A percentile compares a stretch with the other conserved stretches of the same genome.
Conservation (phyloP, 2,329 filamentous ascomycete genomes). For the Fusarium sambucinum region DNA sequence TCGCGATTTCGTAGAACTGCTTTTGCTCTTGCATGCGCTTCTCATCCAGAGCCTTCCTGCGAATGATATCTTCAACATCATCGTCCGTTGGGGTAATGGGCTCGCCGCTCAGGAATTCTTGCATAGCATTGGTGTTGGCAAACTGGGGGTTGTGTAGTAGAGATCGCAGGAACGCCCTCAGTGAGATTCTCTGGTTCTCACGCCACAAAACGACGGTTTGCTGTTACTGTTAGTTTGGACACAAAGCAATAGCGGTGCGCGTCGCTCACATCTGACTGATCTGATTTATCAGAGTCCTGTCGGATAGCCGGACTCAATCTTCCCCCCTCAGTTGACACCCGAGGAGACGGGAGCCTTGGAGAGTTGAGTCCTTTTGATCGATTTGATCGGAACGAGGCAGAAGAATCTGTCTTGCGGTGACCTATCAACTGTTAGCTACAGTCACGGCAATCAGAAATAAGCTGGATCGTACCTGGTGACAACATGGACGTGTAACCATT, state of each 20-base stretch:
- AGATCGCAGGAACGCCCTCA: constrained; percentile 90
- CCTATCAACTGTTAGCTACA: constrained; percentile 35
- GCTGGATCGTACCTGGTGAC: constrained; percentile 42
- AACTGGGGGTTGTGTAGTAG: constrained; percentile 87
- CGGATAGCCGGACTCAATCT: constrained; percentile 45
- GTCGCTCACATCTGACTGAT: constrained; percentile 46
- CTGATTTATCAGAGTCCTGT: constrained; percentile 42
- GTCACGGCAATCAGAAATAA: not conserved
- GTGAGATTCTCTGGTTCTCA: constrained; percentile 90
- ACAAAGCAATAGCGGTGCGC: no score
- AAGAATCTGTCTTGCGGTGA: constrained; percentile 45
- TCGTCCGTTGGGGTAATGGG: constrained; percentile 82
- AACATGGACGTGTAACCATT: constrained; percentile 46
- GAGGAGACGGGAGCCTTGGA: constrained; percentile 48
- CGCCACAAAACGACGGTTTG: constrained; percentile 76
- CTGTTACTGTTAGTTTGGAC: constrained; percentile 44
- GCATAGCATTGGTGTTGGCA: constrained; percentile 83
- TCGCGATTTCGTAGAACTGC: constrained; percentile 94
- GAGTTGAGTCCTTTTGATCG: constrained; percentile 49
- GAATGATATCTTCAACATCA: constrained; percentile 83
- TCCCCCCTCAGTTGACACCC: constrained; percentile 51
- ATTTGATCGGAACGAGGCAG: constrained; percentile 50
- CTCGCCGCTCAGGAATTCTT: constrained; percentile 82
- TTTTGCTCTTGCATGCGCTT: constrained; percentile 92
- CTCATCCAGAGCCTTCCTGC: constrained; percentile 85